These are phyloP conservation scores for Arachnomyces sp. DNA, from an alignment of 2,329 filamentous ascomycete species.

Conservation along the genomic window DNA sequence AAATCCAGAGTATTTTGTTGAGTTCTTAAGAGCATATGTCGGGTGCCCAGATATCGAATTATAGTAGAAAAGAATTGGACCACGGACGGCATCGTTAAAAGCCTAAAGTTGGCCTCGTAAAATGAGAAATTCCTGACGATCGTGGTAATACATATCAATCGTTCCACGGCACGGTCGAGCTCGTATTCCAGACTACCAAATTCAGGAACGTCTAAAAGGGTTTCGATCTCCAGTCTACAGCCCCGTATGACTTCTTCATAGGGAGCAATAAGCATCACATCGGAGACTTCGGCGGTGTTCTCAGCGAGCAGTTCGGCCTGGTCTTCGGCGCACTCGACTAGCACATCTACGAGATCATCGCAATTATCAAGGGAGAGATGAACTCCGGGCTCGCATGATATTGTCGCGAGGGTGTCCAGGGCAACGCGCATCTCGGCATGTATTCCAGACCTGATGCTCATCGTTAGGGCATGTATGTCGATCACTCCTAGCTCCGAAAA, in stretches of 20 bases:
- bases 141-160: slow-evolving; percentile 81
- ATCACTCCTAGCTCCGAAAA: slow-evolving; percentile 76
- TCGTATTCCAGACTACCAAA: slow-evolving; percentile 74
- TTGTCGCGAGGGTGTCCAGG: slow-evolving; percentile 69
- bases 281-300: slow-evolving; percentile 75
- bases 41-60: slow-evolving; percentile 80
- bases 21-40: slow-evolving; percentile 75
- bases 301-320: slow-evolving; percentile 80
- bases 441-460: slow-evolving; percentile 83
- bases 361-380: slow-evolving; percentile 65
- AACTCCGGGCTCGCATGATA: slow-evolving; percentile 58
- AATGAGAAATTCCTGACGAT: slow-evolving; percentile 92
- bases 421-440: slow-evolving; percentile 84
- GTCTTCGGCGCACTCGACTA: slow-evolving; percentile 86
- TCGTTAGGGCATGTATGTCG: slow-evolving; percentile 81
- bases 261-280: slow-evolving; percentile 71
- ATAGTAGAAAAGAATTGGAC: slow-evolving; percentile 77
- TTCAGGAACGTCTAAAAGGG: slow-evolving; percentile 62
- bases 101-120: slow-evolving; percentile 64
- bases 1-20: slow-evolving; percentile 85
- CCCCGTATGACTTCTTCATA: slow-evolving; percentile 83
- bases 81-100: slow-evolving; percentile 68
- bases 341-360: slow-evolving; percentile 79
- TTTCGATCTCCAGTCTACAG: slow-evolving; percentile 66
- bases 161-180: slow-evolving; percentile 77